These are phyloP conservation scores for Elongisporangium anandrum DNA, from an alignment of 352 stramenopile species.

Conservation along the genomic window DNA sequence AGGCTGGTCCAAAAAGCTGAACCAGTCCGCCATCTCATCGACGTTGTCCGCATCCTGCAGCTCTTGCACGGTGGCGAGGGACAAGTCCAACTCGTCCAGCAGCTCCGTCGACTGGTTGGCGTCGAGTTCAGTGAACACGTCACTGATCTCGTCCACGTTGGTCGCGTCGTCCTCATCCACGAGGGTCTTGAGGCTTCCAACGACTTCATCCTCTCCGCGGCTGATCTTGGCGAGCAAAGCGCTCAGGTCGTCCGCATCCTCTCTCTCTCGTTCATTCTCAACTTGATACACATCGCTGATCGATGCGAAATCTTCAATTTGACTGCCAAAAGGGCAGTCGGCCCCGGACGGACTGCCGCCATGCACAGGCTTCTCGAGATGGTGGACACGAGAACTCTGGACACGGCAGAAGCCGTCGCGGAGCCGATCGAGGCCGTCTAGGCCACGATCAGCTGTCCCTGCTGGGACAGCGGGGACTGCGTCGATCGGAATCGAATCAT, in stretches of 20 bases:
- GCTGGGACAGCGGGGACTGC: conserved; percentile 12
- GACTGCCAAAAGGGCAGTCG: conserved; percentile 7
- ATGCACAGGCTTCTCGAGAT: conserved; percentile 5
- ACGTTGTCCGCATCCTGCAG: conserved; percentile 34
- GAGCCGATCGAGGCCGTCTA: conserved; percentile 24
- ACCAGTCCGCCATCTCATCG: conserved; percentile 32
- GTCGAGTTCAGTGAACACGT: conserved; percentile 34
- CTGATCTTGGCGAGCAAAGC: conserved; percentile 27
- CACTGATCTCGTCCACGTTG: conserved; percentile 55
- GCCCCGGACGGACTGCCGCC: conserved; percentile 12
- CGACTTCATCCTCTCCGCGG: neutral
- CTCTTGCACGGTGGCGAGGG: conserved; percentile 7
- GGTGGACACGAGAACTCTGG: conserved; percentile 2
- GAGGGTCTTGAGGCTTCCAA: conserved; percentile 5
- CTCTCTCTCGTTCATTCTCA: conserved; percentile 16
- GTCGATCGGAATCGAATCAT: conserved; percentile 6
- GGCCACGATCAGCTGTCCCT: conserved; percentile 14
- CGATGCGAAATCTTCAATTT: conserved; percentile 6
- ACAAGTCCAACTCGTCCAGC: conserved; percentile 10
- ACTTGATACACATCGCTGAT: neutral
- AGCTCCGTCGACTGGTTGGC: conserved; percentile 3
- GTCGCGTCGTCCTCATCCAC: conserved; percentile 45
- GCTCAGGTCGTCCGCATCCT: conserved; percentile 43
- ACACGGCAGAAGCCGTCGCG: conserved; percentile 7
- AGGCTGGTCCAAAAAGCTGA: conserved; percentile 22